Evolutionary conservation across 768 basidiomycete genomes (phyloP), one percentile per base, ranked within the genome.

Genomic region (Crucibulum laeve): DNA sequence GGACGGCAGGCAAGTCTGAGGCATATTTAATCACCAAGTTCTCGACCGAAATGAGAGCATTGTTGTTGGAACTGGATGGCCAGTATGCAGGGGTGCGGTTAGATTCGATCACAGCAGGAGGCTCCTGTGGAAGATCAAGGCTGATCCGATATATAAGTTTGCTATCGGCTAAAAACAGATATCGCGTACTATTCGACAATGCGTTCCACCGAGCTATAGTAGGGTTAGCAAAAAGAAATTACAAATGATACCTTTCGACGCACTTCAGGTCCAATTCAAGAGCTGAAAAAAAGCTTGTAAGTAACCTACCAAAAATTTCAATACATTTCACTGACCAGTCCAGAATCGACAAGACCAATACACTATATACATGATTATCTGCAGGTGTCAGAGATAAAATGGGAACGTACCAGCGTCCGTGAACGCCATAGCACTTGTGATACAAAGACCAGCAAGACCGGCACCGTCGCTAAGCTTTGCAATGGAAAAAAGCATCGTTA

Each of bases 71-170:
- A 45, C 74, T 80, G 0, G 91, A 90, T 0, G 93, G 93, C 93
- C 93, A 96, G 55, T 93, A 93, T 0, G 92, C 93, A 1, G 93
- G 93, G 1, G 82, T 84, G 4, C 88, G 78, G 43, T 75, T 77
- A 0, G 75, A 74, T 51, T 91, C 84, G 38, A 92, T 84, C 45
- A 85, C 56, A 0, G 82, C 72, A 2, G 89, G 81, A 0, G 93
- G 86, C 57, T 95, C 91, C 60, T 91, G 89, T 0, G 91, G 91
- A 4, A 96, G 73, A 41, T 89, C 79, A 21, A 95, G 64, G 51
- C 71, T 73, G 24, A 8, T 32, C 5, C 7, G 10, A 40, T 40
- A 40, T 10, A 11, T 21, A 25, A 40, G 38, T 19, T 18, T 10
- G 19, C 10, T 22, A 40, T 11, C 28, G 7, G n/a, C n/a, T 7